Evolutionary conservation across 495 filamentous ascomycete genomes (phyloP), one percentile per base, ranked within the genome.

Genomic region (Oidiodendron maius): DNA sequence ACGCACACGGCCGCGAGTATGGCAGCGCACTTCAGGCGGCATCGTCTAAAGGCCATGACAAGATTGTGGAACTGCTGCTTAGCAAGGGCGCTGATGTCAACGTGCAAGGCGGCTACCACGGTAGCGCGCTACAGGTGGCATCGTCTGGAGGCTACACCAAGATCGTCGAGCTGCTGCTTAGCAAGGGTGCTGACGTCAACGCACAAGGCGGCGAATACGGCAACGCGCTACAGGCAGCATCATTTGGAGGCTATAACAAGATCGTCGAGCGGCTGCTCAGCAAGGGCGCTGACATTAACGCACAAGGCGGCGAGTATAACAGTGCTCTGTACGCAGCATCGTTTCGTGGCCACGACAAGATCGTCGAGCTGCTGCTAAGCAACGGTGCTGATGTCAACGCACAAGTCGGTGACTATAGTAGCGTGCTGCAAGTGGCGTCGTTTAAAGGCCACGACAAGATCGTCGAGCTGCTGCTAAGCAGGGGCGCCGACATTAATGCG

Each of bases 131-230:
- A 1, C 40, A 53, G 21, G 46, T 44, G 9, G 60, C 60, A 22
- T 55, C 47, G 17, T 34, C 4, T 22, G 13, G 1, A 36, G 59
- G 60, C 12, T 42, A 59, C 26, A 22, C 50, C 4, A 23, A 51
- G 26, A 61, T 62, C 17, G 59, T 61, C 8, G 3, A 60, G 40
- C 44, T 55, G 9, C 43, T 68, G 10, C 12, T 68, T 13, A 44
- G 52, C 18, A 43, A 59, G 8, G 51, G 44, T 11, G 50, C 50
- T 17, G 44, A 53, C 21, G 50, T 47, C 4, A 34, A 53, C 36
- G 11, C 21, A 12, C 11, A 8, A 28, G 18, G 18, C 5, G 41
- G 41, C 10, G 0, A 18, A 13, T 51, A 48, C 43, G 43, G 20
- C 20, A 55, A 17, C 42, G 58, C 58, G 3, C 50, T 62, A 12